phyloP scores from a whole-genome alignment of 345 rosid species.

The Salix udensis region DNA sequence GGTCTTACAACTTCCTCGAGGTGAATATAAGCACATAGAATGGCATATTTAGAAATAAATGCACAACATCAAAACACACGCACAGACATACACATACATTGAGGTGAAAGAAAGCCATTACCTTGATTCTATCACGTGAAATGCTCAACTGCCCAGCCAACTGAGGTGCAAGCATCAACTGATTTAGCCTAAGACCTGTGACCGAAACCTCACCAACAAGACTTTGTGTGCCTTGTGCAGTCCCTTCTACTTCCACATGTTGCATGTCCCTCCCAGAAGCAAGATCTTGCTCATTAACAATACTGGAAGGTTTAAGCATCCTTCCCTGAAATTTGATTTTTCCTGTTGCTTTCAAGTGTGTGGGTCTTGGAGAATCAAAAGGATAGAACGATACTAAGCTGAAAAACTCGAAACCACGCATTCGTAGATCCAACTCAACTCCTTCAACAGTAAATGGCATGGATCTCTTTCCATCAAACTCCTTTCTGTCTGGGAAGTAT shows the following conservation, averaged over 20 bases:
- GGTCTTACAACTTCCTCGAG: neutral
- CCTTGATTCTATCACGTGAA: slow-evolving; percentile 73
- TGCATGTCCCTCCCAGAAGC: slow-evolving; percentile 28
- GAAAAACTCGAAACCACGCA: slow-evolving; percentile 96
- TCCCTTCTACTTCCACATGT: slow-evolving; percentile 28
- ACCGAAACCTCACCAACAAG: slow-evolving; percentile 82
- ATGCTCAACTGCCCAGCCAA: slow-evolving; percentile 74
- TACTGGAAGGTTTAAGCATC: slow-evolving; percentile 42
- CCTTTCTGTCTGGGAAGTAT: slow-evolving; percentile 42
- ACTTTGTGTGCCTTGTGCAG: slow-evolving; percentile 22
- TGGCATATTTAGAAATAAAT: neutral
- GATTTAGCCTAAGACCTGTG: slow-evolving; percentile 89
- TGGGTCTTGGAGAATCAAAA: slow-evolving; percentile 92
- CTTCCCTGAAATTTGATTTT: slow-evolving; percentile 83
- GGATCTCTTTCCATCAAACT: slow-evolving; percentile 29
- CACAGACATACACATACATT: too few relatives aligned
- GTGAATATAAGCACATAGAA: neutral
- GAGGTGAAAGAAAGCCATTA: slow-evolving; percentile 26
- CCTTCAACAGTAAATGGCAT: slow-evolving; percentile 82
- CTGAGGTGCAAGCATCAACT: slow-evolving; percentile 88
- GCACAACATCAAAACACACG: neutral
- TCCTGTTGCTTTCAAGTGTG: slow-evolving; percentile 92
- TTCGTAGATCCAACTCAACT: slow-evolving; percentile 84
- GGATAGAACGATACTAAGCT: slow-evolving; percentile 77
- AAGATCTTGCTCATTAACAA: slow-evolving; percentile 27